Evolutionary conservation across 2,329 filamentous ascomycete genomes (phyloP).

Genomic region (Aspergillus hiratsukae): DNA sequence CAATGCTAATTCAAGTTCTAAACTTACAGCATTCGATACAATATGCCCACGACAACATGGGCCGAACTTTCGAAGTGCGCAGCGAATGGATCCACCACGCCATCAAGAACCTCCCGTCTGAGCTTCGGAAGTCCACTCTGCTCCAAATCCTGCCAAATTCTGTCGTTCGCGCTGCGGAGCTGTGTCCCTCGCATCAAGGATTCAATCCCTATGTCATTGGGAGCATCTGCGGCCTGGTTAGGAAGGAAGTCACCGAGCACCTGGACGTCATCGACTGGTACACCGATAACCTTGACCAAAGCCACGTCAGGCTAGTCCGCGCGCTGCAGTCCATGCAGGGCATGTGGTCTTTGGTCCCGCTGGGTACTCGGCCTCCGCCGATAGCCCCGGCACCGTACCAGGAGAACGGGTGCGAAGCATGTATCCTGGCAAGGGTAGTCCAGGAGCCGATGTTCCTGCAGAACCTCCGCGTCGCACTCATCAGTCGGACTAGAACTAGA

Average conservation of each 20-base stretch:
- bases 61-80: background rate
- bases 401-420: constrained; percentile 33
- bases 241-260: constrained; percentile 21
- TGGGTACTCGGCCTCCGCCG: constrained; percentile 1
- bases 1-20: constrained; percentile 19
- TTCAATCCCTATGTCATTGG: constrained; percentile 22
- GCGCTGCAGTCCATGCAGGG: constrained; percentile 24
- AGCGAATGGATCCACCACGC: constrained; percentile 2
- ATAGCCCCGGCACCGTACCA: constrained; percentile 23
- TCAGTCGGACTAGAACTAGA: constrained; percentile 27
- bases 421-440: constrained; percentile 32
- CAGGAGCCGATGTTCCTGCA: constrained; percentile 20
- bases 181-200: constrained; percentile 20
- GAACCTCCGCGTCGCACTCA: constrained; percentile 26
- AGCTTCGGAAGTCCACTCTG: constrained; percentile 7
- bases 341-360: constrained; percentile 26
- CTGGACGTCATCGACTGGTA: constrained; percentile 18
- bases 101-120: constrained; percentile 10
- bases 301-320: constrained; percentile 11
- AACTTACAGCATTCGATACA: constrained; percentile 7
- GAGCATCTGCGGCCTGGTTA: constrained; percentile 16
- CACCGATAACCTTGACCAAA: constrained; percentile 7
- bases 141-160: constrained; percentile 15
- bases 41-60: constrained; percentile 6
- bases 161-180: constrained; percentile 11